Base-by-base conservation (phyloP, 192 early-diverging fungal genomes). In the Backusella circina region DNA sequence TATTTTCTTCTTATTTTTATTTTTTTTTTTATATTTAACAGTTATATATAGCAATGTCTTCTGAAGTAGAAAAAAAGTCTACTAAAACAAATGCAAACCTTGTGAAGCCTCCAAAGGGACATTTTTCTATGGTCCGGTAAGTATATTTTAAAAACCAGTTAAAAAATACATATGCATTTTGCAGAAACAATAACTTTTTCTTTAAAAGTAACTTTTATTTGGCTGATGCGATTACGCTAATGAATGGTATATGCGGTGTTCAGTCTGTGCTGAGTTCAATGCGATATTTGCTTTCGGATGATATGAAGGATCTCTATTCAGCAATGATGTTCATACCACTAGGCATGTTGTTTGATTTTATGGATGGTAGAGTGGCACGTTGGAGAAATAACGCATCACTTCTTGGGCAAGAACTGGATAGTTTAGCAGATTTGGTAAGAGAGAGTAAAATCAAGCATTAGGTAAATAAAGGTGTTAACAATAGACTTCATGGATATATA, bases 371-470 rank as follows among this genome's bases (percentile, higher is more conserved):
- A 73, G 90, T 96, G 13, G 94, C 94, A 13, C 88, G 95, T 35
- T 96, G 94, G 94, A 79, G 89, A 68, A 84, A 89, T 12, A 86
- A 89, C 8, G 84, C 86, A 36, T 92, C 91, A 6, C 80, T 93
- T 32, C 84, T 97, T 23, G 96, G 96, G 28, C 94, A 96, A 71
- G 96, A 97, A 80, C 80, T 97, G 16, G 96, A 97, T 78, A 93
- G 91, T 26, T 83, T 97, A 67, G 92, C 96, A 7, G 96, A 97
- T 81, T 85, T 95, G 74, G 90, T 94, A 82, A 82, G 4, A 50
- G 44, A 38, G 23, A 30, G 23, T 28, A 74, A 18, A 4, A 18
- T 33, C n/a, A 2, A 61, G 39, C 13, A 1, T 23, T 26, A 21
- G 37, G 10, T 36, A 16, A 28, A 16, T n/a, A 38, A 18, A 26